phyloP scores from a whole-genome alignment of 441 rosid genomes.

The Erysimum pusillum region DNA sequence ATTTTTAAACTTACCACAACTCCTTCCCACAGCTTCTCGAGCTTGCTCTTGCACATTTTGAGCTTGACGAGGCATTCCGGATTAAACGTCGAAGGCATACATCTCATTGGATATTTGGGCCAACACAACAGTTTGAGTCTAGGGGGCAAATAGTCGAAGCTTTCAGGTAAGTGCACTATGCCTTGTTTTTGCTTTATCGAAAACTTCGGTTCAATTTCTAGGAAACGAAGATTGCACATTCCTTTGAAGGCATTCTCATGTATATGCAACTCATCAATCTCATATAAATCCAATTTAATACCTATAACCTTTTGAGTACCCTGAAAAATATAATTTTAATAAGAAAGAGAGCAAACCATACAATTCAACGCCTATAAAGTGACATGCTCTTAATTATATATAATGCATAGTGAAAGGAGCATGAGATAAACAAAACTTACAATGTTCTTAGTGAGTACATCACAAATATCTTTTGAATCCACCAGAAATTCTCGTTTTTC shows the following conservation, averaged over 20 bases:
- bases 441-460: constrained; percentile 4
- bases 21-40: constrained; percentile 34
- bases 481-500: constrained; percentile 3
- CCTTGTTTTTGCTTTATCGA: neutral
- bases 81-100: constrained; percentile 28
- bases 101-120: constrained; percentile 38
- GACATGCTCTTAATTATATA: no score
- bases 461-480: constrained; percentile 12
- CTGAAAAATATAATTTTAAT: neutral
- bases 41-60: constrained; percentile 35
- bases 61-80: constrained; percentile 37
- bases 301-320: constrained; percentile 25
- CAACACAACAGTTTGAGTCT: constrained; percentile 36
- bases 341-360: no score
- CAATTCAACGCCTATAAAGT: no score
- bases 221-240: constrained; percentile 30
- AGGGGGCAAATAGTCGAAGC: neutral
- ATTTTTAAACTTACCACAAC: constrained; percentile 25
- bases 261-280: neutral
- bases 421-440: constrained; percentile 18
- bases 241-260: constrained; percentile 10
- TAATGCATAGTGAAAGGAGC: neutral
- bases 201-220: neutral
- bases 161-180: neutral
- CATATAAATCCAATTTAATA: neutral